These are phyloP conservation scores for Penicillium pulvis DNA, from an alignment of 495 filamentous ascomycete genomes.

Conservation along the genomic window DNA sequence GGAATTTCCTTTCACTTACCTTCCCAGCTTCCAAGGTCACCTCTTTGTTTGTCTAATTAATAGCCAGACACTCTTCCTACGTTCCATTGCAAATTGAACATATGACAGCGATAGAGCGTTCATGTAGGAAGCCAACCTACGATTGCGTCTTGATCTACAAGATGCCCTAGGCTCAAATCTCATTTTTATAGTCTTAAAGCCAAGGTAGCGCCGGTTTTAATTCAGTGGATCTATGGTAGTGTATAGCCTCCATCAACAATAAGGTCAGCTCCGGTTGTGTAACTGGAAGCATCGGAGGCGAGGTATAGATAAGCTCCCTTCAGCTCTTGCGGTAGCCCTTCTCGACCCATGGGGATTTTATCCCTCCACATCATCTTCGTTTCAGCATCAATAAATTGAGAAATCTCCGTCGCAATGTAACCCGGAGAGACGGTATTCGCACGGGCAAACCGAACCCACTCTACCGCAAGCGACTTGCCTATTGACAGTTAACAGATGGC, in stretches of 20 bases:
- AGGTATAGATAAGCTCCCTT: constrained; percentile 91
- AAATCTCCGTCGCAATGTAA: constrained; percentile 85
- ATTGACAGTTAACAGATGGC: constrained; percentile 3
- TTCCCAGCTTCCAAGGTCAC: no score
- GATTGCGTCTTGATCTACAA: no score
- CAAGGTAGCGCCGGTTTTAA: not conserved
- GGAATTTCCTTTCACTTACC: no score
- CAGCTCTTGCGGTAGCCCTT: constrained; percentile 64
- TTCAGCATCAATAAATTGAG: constrained; percentile 67
- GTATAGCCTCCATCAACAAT: constrained; percentile 66
- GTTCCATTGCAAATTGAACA: no score
- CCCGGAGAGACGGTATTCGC: constrained; percentile 84
- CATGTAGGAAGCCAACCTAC: no score
- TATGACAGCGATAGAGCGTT: no score
- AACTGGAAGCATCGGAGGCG: constrained; percentile 79
- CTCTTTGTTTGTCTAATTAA: no score
- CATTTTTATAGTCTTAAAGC: no score
- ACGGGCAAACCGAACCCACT: constrained; percentile 85
- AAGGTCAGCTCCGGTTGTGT: constrained; percentile 78
- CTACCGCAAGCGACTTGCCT: constrained; percentile 76
- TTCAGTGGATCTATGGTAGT: constrained; percentile 26
- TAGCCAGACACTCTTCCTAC: no score
- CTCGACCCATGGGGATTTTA: constrained; percentile 78
- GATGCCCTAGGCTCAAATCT: no score
- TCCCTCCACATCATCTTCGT: constrained; percentile 71